Percentiles rank a stretch among this genome's conserved stretches.
These are phyloP conservation scores for Parathielavia hyrcaniae DNA, from an alignment of 495 filamentous ascomycete species.

Conservation along the genomic window DNA sequence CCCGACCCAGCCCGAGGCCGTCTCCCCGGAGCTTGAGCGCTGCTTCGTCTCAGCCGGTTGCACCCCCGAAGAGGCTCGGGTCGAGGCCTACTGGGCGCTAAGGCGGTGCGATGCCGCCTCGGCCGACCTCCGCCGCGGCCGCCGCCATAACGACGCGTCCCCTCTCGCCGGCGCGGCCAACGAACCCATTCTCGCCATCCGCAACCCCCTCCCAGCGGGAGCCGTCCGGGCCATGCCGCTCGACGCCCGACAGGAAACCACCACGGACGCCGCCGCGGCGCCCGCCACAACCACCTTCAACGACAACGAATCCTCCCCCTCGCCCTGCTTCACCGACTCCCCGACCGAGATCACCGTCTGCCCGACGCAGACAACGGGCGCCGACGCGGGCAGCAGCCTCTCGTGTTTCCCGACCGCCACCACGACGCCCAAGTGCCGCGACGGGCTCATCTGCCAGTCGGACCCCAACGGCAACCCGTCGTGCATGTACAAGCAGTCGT, in stretches of 20 bases:
- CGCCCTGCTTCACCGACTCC: conserved; percentile 37
- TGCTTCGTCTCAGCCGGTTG: conserved; percentile 41
- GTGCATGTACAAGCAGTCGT: conserved; percentile 42
- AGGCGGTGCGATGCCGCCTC: conserved; percentile 27
- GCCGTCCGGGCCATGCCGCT: conserved; percentile 12
- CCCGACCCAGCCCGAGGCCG: conserved; percentile 10
- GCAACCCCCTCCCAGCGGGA: conserved; percentile 17
- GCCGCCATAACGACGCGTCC: conserved; percentile 11
- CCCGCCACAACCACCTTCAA: conserved; percentile 12
- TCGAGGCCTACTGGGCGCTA: conserved; percentile 33
- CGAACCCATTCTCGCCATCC: conserved; percentile 22
- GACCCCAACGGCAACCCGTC: conserved; percentile 30
- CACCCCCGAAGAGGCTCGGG: conserved; percentile 31
- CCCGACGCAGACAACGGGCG: conserved; percentile 34
- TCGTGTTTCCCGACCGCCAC: conserved; percentile 36
- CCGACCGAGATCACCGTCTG: conserved; percentile 31
- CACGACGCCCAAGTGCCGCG: conserved; percentile 36
- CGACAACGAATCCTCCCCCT: conserved; percentile 20
- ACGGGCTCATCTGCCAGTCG: conserved; percentile 40
- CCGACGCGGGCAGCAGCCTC: conserved; percentile 26
- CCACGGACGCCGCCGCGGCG: conserved; percentile 5
- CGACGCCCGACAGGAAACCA: background rate
- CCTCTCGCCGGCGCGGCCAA: conserved; percentile 14
- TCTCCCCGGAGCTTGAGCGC: conserved; percentile 29
- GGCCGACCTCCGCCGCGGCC: conserved; percentile 30